Evolutionary conservation across 192 early-diverging fungal genomes (phyloP).

Genomic region (Obelidium mucronatum): DNA sequence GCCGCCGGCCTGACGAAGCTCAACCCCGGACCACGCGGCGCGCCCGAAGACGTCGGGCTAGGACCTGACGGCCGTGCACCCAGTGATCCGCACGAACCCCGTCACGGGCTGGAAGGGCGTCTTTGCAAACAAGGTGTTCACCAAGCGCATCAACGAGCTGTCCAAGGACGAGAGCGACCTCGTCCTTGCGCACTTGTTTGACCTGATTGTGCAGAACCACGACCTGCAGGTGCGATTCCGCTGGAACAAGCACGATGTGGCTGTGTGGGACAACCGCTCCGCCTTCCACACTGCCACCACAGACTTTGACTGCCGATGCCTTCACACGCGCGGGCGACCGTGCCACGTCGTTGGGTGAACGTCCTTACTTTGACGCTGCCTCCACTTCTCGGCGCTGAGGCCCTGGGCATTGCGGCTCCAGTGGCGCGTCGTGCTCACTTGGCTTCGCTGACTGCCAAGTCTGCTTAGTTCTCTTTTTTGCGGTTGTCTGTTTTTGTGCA

Average conservation of each 20-base stretch:
- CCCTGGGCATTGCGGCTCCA: constrained; percentile 25
- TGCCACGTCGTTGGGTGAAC: constrained; percentile 47
- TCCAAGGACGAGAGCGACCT: too few species aligned
- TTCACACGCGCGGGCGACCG: constrained; percentile 46
- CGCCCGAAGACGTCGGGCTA: constrained; percentile 32
- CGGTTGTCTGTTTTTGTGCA: too few species aligned
- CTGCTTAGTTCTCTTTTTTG: too few species aligned
- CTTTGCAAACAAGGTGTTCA: constrained; percentile 64
- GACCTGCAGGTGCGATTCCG: too few species aligned
- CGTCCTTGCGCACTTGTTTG: too few species aligned
- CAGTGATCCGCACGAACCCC: too few species aligned
- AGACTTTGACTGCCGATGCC: constrained; percentile 42
- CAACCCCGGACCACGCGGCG: constrained; percentile 16
- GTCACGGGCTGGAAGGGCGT: constrained; percentile 76
- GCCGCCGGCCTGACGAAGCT: neutral
- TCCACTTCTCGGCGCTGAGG: constrained; percentile 18
- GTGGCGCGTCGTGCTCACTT: too few species aligned
- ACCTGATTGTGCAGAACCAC: too few species aligned
- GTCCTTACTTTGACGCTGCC: constrained; percentile 46
- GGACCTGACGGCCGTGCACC: constrained; percentile 38
- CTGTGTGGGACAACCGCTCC: constrained; percentile 56
- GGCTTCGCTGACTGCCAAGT: neutral
- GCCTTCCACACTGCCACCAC: constrained; percentile 42
- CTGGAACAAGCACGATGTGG: constrained; percentile 52
- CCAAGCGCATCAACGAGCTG: constrained; percentile 65